phyloP scores from a whole-genome alignment of 495 filamentous ascomycete genomes.

The Pseudoneurospora amorphoporcata region DNA sequence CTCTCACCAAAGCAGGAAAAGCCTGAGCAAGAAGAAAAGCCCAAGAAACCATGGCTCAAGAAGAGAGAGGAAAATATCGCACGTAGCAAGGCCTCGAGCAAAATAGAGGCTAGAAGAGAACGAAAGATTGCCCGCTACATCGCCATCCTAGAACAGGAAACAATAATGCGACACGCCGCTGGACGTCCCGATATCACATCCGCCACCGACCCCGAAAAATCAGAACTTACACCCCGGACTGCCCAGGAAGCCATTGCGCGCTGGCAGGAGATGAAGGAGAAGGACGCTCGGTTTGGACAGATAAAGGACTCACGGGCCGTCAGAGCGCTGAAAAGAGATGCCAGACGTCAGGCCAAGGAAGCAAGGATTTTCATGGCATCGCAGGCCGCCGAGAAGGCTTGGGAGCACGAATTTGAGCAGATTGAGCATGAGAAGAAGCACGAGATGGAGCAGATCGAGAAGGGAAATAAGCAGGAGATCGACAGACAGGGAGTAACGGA shows the following conservation, averaged over 20 bases:
- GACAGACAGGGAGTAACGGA: background rate
- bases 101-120: background rate
- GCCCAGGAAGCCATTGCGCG: background rate
- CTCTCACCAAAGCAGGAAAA: background rate
- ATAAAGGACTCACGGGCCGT: background rate
- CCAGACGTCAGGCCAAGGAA: background rate
- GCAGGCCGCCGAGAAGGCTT: background rate
- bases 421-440: constrained; percentile 1
- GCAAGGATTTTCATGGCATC: background rate
- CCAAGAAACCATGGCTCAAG: background rate
- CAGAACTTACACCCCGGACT: background rate
- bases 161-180: background rate
- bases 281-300: background rate
- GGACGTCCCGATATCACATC: background rate
- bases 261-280: background rate
- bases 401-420: background rate
- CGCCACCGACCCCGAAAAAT: background rate
- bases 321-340: background rate
- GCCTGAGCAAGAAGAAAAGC: background rate
- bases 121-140: background rate
- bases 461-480: background rate
- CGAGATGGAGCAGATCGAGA: background rate
- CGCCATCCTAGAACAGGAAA: background rate
- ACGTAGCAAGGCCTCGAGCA: background rate
- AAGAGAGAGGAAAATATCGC: background rate